Evolutionary conservation across 371 early-diverging fungal genomes (phyloP).

Genomic region (Mortierella sp.): DNA sequence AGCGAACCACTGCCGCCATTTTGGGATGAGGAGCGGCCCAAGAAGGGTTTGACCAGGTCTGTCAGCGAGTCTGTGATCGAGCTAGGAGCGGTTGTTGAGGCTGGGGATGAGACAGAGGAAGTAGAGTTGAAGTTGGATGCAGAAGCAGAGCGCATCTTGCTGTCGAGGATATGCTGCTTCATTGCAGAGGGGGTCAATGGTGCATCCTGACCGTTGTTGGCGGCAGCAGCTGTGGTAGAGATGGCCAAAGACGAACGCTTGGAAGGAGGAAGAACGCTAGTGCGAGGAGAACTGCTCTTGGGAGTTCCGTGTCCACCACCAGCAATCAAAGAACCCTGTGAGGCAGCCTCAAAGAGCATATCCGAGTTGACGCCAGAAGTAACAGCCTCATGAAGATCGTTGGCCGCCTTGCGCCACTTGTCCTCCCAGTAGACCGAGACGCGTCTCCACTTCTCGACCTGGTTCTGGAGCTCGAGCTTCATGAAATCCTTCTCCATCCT

Average conservation of each 20-base stretch:
- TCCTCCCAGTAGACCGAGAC: constrained; percentile 59
- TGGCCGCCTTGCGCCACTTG: constrained; percentile 58
- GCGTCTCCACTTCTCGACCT: constrained; percentile 55
- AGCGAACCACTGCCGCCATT: constrained; percentile 22
- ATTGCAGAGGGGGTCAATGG: constrained; percentile 44
- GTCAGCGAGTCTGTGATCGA: constrained; percentile 43
- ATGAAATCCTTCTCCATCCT: constrained; percentile 60
- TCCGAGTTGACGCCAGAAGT: constrained; percentile 46
- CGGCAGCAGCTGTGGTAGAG: constrained; percentile 10
- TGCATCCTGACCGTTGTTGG: constrained; percentile 12
- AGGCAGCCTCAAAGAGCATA: constrained; percentile 40
- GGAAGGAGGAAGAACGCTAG: background rate
- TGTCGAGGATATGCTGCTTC: constrained; percentile 47
- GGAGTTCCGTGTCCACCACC: background rate
- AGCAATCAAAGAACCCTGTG: background rate
- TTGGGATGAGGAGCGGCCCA: constrained; percentile 37
- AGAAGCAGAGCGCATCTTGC: constrained; percentile 22
- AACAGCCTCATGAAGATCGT: constrained; percentile 57
- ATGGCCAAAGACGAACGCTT: constrained; percentile 40
- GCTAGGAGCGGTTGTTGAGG: constrained; percentile 10
- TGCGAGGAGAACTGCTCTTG: background rate
- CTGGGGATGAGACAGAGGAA: constrained; percentile 9
- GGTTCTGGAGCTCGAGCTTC: constrained; percentile 58
- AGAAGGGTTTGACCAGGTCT: constrained; percentile 53
- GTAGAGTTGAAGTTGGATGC: background rate